Evolutionary conservation across 2,329 filamentous ascomycete species (phyloP).

Genomic region (Cordyceps javanica): DNA sequence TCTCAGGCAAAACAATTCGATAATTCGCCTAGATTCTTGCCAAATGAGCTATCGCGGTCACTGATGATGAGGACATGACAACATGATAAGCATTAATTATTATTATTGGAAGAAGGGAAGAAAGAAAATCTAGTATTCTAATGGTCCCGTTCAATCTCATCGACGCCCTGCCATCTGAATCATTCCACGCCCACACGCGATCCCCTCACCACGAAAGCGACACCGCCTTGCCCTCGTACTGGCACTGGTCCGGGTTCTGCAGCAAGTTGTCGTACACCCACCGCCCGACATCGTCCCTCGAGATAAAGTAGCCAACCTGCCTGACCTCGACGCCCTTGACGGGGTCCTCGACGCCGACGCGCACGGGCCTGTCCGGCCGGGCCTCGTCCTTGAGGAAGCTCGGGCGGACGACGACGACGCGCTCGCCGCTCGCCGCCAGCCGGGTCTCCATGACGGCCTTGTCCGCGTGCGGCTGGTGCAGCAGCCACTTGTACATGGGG

Average conservation of each 20-base stretch:
- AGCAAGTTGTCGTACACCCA: slow-evolving; percentile 36
- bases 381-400: slow-evolving; percentile 29
- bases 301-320: slow-evolving; percentile 36
- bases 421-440: slow-evolving; percentile 24
- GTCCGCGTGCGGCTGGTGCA: slow-evolving; percentile 39
- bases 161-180: background rate
- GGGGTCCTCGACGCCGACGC: slow-evolving; percentile 28
- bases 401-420: slow-evolving; percentile 32
- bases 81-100: too few relatives aligned
- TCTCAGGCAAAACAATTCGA: too few relatives aligned
- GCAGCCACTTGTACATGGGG: slow-evolving; percentile 37
- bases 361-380: slow-evolving; percentile 19
- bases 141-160: slow-evolving; percentile 15
- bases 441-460: slow-evolving; percentile 41
- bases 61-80: too few relatives aligned
- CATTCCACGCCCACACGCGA: background rate
- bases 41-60: too few relatives aligned
- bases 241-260: slow-evolving; percentile 9
- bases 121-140: background rate
- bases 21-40: too few relatives aligned
- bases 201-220: slow-evolving; percentile 22
- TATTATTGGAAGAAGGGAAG: background rate
- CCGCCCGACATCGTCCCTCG: slow-evolving; percentile 34
- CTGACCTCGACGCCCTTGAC: slow-evolving; percentile 26
- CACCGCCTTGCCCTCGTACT: slow-evolving; percentile 25